Base-by-base conservation (phyloP, 208 protist genomes). In the Acanthamoeba healyi region DNA sequence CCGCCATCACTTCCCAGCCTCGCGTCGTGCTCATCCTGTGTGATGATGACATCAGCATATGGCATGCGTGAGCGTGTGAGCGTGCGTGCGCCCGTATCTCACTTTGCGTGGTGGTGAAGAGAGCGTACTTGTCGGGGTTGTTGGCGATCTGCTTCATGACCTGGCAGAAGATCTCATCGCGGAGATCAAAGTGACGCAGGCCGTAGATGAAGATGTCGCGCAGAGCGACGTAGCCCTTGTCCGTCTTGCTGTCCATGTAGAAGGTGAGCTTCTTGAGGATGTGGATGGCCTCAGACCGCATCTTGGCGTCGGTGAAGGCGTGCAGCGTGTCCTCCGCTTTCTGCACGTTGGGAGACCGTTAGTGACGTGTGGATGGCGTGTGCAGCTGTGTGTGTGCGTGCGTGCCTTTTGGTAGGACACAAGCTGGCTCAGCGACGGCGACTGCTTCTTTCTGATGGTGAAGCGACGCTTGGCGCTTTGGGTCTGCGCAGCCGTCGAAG, bases 101-200 rank as follows among this genome's bases (percentile, higher is more conserved):
- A n/a, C n/a, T 36, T 29, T 10, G 32, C 10, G 6, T 38, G 63
- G 6, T 29, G 32, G 63, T 38, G 6, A 72, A 42, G 44, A 36
- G 5, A 29, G 15, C 51, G 34, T 92, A 92, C 86, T 10, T 2
- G 49, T 92, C 58, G n/a, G 86, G 29, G n/a, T 92, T 92, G 86
- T 74, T 67, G 32, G 51, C 1, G 61, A 54, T 72, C 61, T 92
- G 86, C 86, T 92, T 92, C 40, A 92, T 92, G 86, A 92, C 2
- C 44, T 74, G 86, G 22, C 86, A 92, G 44, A 67, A 92, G 56
- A 92, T 92, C 44, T 92, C 86, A 24, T 92, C 86, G 29, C 86
- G 51, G 0, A 92, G 86, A 72, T 88, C 79, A 88, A 88, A 88
- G 51, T 63, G 51, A 1, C 79, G 26, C 26, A 88, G 26, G n/a